Evolutionary conservation across 1,139 yeast genomes (phyloP), one percentile per base, ranked within the genome.

Genomic region (Scheffersomyces segobiensis): DNA sequence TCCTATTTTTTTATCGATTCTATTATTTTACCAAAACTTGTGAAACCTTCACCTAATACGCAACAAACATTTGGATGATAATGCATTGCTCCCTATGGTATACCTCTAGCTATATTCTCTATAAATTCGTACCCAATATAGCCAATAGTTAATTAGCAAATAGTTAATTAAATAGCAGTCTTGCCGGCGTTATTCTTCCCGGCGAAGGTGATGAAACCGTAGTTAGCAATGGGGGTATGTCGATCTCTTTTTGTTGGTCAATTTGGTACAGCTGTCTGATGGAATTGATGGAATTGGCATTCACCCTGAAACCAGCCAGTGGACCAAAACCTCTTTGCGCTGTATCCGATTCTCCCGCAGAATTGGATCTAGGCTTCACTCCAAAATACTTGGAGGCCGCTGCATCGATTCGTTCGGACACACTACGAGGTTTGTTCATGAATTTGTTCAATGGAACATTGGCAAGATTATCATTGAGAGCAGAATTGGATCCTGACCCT

Each of bases 361-460:
- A 48, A 24, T n/a, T 48, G 21, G 50, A 48, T n/a, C 50, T 48
- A 20, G 50, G 50, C 18, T 48, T 48, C 12, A 48, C 20, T 17
- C 50, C 50, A 48, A 48, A 48, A 24, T 48, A 48, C 8, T 48
- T 48, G 50, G 18, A 20, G 20, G 50, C 24, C 1, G 50, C 50
- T 6, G 50, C 50, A 48, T 48, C 50, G 18, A 48, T 21, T 24
- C 24, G 21, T 48, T 48, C 50, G 14, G 50, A 48, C 8, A 48
- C 50, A 48, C 50, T 48, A 20, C 50, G 50, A n/a, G 50, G 17
- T 24, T 48, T 48, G 24, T 48, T 48, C 50, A 48, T 48, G 50
- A 48, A 48, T 3, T 48, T 24, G 50, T n/a, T 48, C 50, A 48
- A 48, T 20, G 50, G 50, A 21, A 48, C 50, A 48, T 48, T 48